Percentiles rank a stretch among this genome's conserved stretches.
Evolutionary conservation across 148 eudicot species (phyloP).

Genomic region (Persicaria maculosa): DNA sequence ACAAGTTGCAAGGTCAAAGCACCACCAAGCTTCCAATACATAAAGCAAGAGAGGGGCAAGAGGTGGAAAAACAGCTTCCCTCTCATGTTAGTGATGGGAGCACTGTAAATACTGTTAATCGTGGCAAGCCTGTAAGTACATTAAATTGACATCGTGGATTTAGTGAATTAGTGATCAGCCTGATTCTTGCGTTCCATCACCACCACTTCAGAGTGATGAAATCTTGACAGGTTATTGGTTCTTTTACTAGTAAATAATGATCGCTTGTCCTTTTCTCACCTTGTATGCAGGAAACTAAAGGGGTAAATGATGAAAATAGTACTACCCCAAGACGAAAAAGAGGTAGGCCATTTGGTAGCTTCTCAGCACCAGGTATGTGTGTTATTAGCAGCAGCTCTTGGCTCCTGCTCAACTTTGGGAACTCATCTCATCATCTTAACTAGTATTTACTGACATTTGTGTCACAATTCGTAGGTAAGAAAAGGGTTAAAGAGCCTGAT

Average conservation of each 20-base stretch:
- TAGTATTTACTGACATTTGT: conserved; percentile 10
- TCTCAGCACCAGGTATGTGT: conserved; percentile 23
- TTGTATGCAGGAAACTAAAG: conserved; percentile 27
- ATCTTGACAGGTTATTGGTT: neutral
- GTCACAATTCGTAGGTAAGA: conserved; percentile 3
- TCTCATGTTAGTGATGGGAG: conserved; percentile 16
- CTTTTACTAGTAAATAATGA: neutral
- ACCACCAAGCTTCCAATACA: conserved; percentile 13
- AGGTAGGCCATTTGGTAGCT: conserved; percentile 51
- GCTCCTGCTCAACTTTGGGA: neutral
- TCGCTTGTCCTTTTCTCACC: neutral
- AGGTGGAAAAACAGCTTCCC: conserved; percentile 10
- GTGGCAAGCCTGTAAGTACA: conserved; percentile 1
- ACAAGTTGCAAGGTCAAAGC: conserved; percentile 19
- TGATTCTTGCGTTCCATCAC: neutral
- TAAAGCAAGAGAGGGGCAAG: conserved; percentile 17
- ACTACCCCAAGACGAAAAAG: conserved; percentile 43
- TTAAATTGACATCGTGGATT: neutral
- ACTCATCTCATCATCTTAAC: neutral
- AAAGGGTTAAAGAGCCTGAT: neutral
- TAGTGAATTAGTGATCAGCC: neutral
- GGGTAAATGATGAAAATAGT: conserved; percentile 22
- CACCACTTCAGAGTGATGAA: conserved; percentile 7
- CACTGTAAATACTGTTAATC: conserved; percentile 1
- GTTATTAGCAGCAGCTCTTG: neutral